Percentiles rank a stretch among this genome's conserved stretches.
These are phyloP conservation scores for Colletotrichum australisinense DNA, from an alignment of 2,329 filamentous ascomycete species.

Conservation along the genomic window DNA sequence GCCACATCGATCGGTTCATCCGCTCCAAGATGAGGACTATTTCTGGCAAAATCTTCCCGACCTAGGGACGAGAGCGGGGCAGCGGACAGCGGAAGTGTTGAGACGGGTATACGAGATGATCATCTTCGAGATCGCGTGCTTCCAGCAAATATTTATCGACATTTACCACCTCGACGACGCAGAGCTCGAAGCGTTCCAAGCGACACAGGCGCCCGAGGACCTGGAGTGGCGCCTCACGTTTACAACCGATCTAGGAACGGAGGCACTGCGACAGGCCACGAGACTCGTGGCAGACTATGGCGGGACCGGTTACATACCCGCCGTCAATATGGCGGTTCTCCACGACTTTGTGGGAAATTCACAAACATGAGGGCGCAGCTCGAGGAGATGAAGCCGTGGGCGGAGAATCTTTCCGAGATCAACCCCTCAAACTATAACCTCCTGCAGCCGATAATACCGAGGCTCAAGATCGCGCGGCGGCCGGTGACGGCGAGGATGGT, in stretches of 20 bases:
- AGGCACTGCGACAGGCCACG: no score
- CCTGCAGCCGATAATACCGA: not conserved
- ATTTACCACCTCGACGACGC: not conserved
- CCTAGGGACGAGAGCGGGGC: not conserved
- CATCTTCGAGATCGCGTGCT: not conserved
- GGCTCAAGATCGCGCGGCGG: conserved; percentile 5
- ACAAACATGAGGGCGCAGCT: not conserved
- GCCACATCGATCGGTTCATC: not conserved
- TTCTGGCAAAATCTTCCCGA: not conserved
- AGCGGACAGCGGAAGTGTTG: not conserved
- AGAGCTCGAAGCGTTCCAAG: not conserved
- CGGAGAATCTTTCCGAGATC: not conserved
- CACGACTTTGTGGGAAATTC: not conserved
- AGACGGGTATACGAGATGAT: not conserved
- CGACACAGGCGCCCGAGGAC: no score
- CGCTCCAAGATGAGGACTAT: not conserved
- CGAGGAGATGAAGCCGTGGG: not conserved
- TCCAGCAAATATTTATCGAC: not conserved
- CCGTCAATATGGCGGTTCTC: not conserved
- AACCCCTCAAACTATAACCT: not conserved
- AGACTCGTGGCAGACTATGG: no score
- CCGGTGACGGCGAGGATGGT: conserved; percentile 6
- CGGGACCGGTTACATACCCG: not conserved
- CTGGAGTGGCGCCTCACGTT: no score
- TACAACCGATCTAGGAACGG: no score